Evolutionary conservation across 2,329 filamentous ascomycete species (phyloP).

Genomic region (Ceratocystis alfenasii): DNA sequence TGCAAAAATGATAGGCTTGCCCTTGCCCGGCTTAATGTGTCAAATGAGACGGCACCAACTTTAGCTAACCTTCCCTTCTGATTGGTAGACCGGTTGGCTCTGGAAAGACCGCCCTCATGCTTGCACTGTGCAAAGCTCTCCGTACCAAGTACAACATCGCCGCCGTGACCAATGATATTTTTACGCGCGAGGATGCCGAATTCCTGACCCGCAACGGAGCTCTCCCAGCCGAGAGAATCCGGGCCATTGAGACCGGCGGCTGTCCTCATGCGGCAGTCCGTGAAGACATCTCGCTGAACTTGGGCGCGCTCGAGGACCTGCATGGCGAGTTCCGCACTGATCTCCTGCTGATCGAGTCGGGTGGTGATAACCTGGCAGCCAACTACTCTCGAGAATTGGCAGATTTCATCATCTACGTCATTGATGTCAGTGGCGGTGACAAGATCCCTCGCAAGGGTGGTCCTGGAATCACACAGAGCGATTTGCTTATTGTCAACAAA

Average conservation of each 20-base stretch:
- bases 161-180: constrained; percentile 97
- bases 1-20: background rate
- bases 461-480: constrained; percentile 91
- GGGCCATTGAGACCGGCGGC: constrained; percentile 92
- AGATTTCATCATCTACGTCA: constrained; percentile 97
- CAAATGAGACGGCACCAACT: no score
- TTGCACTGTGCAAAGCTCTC: constrained; percentile 76
- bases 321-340: constrained; percentile 70
- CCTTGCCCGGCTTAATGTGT: no score
- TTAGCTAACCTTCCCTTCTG: no score
- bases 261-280: constrained; percentile 95
- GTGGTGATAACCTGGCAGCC: constrained; percentile 90
- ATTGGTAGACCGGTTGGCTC: constrained; percentile 72
- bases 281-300: constrained; percentile 90
- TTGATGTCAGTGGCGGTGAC: constrained; percentile 90
- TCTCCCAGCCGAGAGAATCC: constrained; percentile 70
- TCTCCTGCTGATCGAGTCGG: constrained; percentile 84
- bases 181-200: constrained; percentile 94
- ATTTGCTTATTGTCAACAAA: constrained; percentile 92
- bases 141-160: constrained; percentile 75
- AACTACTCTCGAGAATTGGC: constrained; percentile 94
- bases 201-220: constrained; percentile 83
- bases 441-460: constrained; percentile 95
- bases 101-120: constrained; percentile 94
- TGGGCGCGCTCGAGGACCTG: constrained; percentile 80